These are phyloP conservation scores for Saturnispora galanensis DNA, from an alignment of 805 yeast genomes.

Conservation along the genomic window DNA sequence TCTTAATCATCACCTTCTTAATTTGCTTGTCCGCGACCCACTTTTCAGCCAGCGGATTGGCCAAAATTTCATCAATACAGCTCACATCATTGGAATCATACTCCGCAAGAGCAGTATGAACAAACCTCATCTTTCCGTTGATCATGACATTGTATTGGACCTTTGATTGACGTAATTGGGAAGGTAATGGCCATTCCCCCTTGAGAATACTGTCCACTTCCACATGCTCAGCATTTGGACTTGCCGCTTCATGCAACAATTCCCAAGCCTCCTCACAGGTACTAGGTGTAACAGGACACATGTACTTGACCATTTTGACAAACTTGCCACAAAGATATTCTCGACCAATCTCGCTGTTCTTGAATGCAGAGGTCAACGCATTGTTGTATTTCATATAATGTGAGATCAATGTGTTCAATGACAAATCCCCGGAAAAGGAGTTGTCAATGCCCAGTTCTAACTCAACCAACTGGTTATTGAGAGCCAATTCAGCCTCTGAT, in stretches of 20 bases:
- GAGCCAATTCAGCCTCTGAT: constrained; percentile 34
- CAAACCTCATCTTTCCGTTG: constrained; percentile 60
- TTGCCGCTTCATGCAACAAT: constrained; percentile 22
- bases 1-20: constrained; percentile 46
- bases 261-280: constrained; percentile 80
- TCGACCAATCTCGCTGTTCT: constrained; percentile 26
- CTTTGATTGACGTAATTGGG: constrained; percentile 28
- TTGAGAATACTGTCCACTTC: constrained; percentile 36
- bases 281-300: constrained; percentile 78
- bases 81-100: constrained; percentile 29
- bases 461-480: constrained; percentile 49
- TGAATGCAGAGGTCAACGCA: constrained; percentile 35
- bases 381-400: constrained; percentile 82
- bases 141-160: constrained; percentile 51
- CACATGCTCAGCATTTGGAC: not conserved
- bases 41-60: constrained; percentile 30
- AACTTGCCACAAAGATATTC: constrained; percentile 19
- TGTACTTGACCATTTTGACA: constrained; percentile 45
- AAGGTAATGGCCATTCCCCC: constrained; percentile 56
- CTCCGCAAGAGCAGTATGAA: constrained; percentile 25
- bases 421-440: constrained; percentile 48
- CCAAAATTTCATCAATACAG: constrained; percentile 29
- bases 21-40: constrained; percentile 34
- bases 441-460: constrained; percentile 41
- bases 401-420: constrained; percentile 79